phyloP scores from a whole-genome alignment of 352 stramenopile genomes.

The Globisporangium iwayamae region DNA sequence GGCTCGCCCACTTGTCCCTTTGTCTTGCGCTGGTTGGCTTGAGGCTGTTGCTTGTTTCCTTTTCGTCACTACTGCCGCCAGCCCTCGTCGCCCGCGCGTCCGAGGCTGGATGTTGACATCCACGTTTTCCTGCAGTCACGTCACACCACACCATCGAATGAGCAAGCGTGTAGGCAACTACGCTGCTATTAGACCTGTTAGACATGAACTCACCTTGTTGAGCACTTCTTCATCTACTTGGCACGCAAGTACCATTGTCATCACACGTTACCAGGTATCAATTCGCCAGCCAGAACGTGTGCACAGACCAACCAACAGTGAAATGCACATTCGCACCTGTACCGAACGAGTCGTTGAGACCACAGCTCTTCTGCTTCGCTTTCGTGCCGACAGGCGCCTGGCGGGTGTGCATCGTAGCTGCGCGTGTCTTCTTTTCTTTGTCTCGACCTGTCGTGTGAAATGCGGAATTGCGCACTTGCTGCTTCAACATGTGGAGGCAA shows the following conservation, averaged over 20 bases:
- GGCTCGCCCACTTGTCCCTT: not conserved
- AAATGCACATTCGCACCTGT: constrained; percentile 18
- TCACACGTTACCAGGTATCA: not conserved
- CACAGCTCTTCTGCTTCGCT: constrained; percentile 24
- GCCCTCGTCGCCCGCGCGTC: not conserved
- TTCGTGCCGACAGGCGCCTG: not conserved
- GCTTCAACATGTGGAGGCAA: not conserved
- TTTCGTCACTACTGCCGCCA: not conserved
- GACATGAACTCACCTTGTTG: not conserved
- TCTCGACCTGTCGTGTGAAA: not conserved
- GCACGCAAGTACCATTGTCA: not conserved
- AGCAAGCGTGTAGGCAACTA: not conserved
- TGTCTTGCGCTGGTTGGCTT: not conserved
- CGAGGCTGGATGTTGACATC: constrained; percentile 8
- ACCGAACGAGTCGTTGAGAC: constrained; percentile 29
- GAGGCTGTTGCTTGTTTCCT: not conserved
- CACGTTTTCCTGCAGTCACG: constrained; percentile 10
- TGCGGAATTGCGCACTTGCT: constrained; percentile 9
- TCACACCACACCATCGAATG: not conserved
- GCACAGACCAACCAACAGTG: not conserved
- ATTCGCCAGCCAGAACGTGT: not conserved
- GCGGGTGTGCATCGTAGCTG: not conserved
- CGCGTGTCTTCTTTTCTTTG: not conserved
- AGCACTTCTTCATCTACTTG: not conserved
- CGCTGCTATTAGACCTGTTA: not conserved